These are phyloP conservation scores for Eucalyptus dawsonii DNA, from an alignment of 345 rosid genomes.

Conservation along the genomic window DNA sequence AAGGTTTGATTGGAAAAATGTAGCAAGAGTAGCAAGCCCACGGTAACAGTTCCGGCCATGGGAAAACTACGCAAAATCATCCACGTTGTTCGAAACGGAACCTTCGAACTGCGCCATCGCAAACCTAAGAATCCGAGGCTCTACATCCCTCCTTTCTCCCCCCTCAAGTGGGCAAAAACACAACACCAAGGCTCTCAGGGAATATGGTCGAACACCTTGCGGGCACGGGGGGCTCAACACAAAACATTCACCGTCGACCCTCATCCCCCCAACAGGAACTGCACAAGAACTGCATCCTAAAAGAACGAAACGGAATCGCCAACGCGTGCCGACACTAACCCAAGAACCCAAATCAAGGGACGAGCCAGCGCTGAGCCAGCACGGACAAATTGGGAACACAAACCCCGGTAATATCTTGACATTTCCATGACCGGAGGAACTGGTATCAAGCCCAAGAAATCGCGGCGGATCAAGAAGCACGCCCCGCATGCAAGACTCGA, in stretches of 20 bases:
- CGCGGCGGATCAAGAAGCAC: neutral
- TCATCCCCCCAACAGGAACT: neutral
- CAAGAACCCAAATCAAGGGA: neutral
- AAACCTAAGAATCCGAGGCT: neutral
- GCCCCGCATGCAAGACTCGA: neutral
- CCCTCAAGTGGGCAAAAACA: neutral
- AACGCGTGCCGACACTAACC: neutral
- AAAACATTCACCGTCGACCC: fast-evolving
- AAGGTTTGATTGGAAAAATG: neutral
- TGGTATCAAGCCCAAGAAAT: fast-evolving
- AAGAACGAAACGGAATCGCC: neutral
- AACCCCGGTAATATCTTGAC: neutral
- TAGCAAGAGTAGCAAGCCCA: neutral
- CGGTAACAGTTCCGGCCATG: neutral
- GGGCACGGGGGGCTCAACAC: too few species aligned
- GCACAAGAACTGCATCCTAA: neutral
- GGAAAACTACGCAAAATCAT: neutral
- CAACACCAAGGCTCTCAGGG: too few species aligned
- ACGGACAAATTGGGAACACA: neutral
- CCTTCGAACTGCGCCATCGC: neutral
- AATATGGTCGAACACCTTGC: too few species aligned
- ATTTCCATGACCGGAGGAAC: neutral
- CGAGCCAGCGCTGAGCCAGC: neutral
- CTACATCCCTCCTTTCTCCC: neutral
- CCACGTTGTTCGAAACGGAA: fast-evolving